Conservation (phyloP, 1,284 basidiomycete genomes). For the Vanrija pseudolonga region DNA sequence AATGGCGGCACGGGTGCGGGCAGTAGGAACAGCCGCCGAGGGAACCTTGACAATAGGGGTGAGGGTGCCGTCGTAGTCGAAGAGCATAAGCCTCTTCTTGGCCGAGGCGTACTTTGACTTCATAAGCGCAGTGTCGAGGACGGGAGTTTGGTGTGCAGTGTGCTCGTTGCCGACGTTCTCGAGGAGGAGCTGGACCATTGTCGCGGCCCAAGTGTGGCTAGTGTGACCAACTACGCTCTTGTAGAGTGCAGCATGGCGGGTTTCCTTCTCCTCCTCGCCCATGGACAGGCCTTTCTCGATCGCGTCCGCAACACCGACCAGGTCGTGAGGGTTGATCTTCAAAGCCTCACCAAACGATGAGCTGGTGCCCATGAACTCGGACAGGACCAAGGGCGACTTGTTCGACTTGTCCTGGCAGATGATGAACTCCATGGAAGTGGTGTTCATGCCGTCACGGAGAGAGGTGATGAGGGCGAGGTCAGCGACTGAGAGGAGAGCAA, state of each 20-base stretch:
- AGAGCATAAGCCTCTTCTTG: slow-evolving; percentile 82
- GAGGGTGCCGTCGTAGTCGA: slow-evolving; percentile 97
- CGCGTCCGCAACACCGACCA: slow-evolving; percentile 83
- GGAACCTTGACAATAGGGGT: slow-evolving; percentile 96
- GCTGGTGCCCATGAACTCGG: slow-evolving; percentile 93
- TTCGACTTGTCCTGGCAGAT: slow-evolving; percentile 78
- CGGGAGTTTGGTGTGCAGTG: slow-evolving; percentile 80
- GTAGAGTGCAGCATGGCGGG: slow-evolving; percentile 73
- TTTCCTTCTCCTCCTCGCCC: slow-evolving; percentile 68
- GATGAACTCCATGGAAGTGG: slow-evolving; percentile 96
- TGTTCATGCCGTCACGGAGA: slow-evolving; percentile 97
- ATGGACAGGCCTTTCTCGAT: slow-evolving; percentile 87
- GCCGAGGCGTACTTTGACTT: slow-evolving; percentile 65
- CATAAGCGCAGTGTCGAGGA: slow-evolving; percentile 66
- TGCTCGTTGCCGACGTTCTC: slow-evolving; percentile 76
- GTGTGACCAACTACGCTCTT: slow-evolving; percentile 90
- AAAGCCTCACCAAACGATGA: slow-evolving; percentile 48
- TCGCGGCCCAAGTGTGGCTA: slow-evolving; percentile 90
- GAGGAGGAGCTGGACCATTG: slow-evolving; percentile 83
- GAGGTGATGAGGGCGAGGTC: slow-evolving; percentile 95
- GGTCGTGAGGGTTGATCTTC: slow-evolving; percentile 51
- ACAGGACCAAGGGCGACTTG: slow-evolving; percentile 82
- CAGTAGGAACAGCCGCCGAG: slow-evolving; percentile 77
- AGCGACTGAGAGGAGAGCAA: slow-evolving; percentile 89
- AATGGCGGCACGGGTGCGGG: slow-evolving; percentile 71